Evolutionary conservation across 441 rosid species (phyloP), one percentile per base, ranked within the genome.

Genomic region (Erodium moschatum): DNA sequence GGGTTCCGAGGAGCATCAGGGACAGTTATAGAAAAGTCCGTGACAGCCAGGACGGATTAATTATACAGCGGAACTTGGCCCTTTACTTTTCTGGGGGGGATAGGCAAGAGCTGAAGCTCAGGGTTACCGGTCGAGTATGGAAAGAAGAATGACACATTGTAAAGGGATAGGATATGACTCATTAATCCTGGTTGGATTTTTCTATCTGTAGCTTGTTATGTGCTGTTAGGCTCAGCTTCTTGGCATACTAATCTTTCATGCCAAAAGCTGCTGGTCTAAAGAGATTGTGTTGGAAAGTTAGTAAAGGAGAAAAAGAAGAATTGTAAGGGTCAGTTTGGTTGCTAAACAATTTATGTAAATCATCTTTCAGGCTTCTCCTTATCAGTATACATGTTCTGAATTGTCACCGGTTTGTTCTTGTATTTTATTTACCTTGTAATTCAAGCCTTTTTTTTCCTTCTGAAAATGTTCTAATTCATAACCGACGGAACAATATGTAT

Each of bases 41-140:
- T 2, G 97, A 91, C 52, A 87, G 94, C 75, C 96, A 83, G 38
- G 97, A 89, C 16, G 97, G 96, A 9, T 85, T 91, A 2, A 86
- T 91, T 31, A 85, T 91, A 64, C 91, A 81, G 56, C 84, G 93
- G 76, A 86, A 80, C 72, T 64, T 89, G 81, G 97, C 97, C 5
- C 84, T 87, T 60, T 87, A 77, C 88, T 91, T 91, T 60, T 91
- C 96, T 0, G 93, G 89, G 12, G 84, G 87, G 20, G 90, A 91
- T 50, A 83, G 81, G 73, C 84, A 83, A 70, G 96, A 89, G 71
- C 82, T 91, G 74, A 85, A 86, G 87, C 77, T 91, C 67, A 79
- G 84, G 79, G 90, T 91, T 16, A 82, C 91, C 0, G 97, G 93
- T 19, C 84, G 90, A 6, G 84, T 91, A 74, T 89, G 97, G 93